A percentile compares a stretch with the other conserved stretches of the same genome.
Evolutionary conservation across 192 early-diverging fungal genomes (phyloP).

Genomic region (Coemansia erecta): DNA sequence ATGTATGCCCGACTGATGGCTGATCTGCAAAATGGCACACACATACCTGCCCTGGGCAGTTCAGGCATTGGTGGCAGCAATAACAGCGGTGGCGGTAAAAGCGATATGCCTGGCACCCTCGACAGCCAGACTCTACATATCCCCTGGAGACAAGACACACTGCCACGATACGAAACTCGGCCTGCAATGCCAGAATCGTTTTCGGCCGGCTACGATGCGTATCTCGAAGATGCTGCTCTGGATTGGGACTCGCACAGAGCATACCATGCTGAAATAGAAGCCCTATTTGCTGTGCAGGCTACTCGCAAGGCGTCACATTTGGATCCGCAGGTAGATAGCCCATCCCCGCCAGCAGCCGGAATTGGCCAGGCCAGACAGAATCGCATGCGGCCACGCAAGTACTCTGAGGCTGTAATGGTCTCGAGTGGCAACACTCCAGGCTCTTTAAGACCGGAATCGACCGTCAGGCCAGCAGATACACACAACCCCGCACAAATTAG

Average conservation of each 20-base stretch:
- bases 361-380: slow-evolving; percentile 22
- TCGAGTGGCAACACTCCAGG: not conserved
- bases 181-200: slow-evolving; percentile 38
- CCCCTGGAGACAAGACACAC: slow-evolving; percentile 34
- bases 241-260: slow-evolving; percentile 47
- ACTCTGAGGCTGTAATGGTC: slow-evolving; percentile 38
- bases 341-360: not conserved
- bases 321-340: not conserved
- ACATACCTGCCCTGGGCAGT: not conserved
- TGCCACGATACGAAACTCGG: slow-evolving; percentile 24
- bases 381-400: slow-evolving; percentile 47
- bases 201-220: slow-evolving; percentile 51
- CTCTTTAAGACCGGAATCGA: not conserved
- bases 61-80: not conserved
- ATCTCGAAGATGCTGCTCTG: slow-evolving; percentile 56
- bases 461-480: slow-evolving; percentile 1
- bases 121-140: slow-evolving; percentile 32
- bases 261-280: slow-evolving; percentile 46
- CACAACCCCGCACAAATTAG: not conserved
- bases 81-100: not conserved
- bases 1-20: slow-evolving; percentile 53
- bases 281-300: slow-evolving; percentile 38
- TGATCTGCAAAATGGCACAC: slow-evolving; percentile 30
- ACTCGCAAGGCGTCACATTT: slow-evolving; percentile 15
- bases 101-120: slow-evolving; percentile 1